Evolutionary conservation across 2,329 filamentous ascomycete genomes (phyloP), one percentile per base, ranked within the genome.

Genomic region (Aspergillus pseudoviridinutans): DNA sequence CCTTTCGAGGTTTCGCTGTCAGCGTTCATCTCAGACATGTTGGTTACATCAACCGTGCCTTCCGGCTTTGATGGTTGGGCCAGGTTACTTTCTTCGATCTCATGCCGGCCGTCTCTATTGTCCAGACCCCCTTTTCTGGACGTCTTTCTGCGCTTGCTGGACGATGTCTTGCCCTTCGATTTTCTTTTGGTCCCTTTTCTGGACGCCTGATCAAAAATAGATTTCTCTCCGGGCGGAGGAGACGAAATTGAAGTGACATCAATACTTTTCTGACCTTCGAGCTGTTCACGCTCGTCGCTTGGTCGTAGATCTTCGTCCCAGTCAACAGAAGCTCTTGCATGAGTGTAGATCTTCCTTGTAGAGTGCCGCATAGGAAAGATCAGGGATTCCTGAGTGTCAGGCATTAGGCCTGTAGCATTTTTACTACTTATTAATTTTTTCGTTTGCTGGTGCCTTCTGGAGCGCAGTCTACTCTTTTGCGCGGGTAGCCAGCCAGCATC

Each of bases 241-340:
- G 64, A 65, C 28, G 61, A 59, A n/a, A 64, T 51, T 1, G 58
- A 61, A 3, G 61, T 61, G 25, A 55, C 20, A 50, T 59, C 59
- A 10, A 42, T 17, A 20, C 51, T 50, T 24, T 52, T 57, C 6
- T 41, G n/a, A n/a, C 5, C 22, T 41, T 38, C 50, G 5, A 22
- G n/a, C 29, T 53, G 54, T 24, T 55, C 29, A 14, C 61, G 63
- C 6, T 62, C 61, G 12, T 66, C 63, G 32, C 64, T 72, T 27
- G 63, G 64, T 14, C 68, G 64, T 41, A 71, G 58, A 29, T 68
- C 68, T 61, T 73, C 68, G 50, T 68, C 66, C 70, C 68, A 71
- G 51, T 72, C 67, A 14, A 72, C 64, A 17, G 61, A 54, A 3
- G 44, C 51, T 44, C 64, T 63, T 5, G 56, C 51, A 12, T 56